phyloP scores from a whole-genome alignment of 1,284 basidiomycete genomes.

The Puccinia triticina region DNA sequence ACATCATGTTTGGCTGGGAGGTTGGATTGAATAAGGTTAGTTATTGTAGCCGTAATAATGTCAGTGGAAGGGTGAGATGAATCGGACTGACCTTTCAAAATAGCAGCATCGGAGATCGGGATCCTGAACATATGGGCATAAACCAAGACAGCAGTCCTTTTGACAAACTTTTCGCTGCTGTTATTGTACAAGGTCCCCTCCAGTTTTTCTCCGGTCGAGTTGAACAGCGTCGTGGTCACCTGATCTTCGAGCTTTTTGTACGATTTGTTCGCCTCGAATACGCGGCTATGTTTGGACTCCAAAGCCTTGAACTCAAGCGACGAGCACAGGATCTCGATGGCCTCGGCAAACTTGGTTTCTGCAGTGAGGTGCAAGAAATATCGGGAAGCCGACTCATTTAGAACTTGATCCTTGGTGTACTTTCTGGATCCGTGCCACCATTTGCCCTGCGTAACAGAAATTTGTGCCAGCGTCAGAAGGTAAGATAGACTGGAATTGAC shows the following conservation, averaged over 20 bases:
- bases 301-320: constrained; percentile 71
- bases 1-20: constrained; percentile 55
- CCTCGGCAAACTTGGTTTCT: constrained; percentile 73
- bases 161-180: constrained; percentile 55
- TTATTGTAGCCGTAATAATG: constrained; percentile 67
- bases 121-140: constrained; percentile 85
- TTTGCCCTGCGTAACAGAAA: constrained; percentile 66
- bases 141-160: constrained; percentile 72
- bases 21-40: background rate
- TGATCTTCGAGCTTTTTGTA: constrained; percentile 62
- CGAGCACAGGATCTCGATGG: constrained; percentile 74
- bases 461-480: constrained; percentile 15
- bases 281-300: constrained; percentile 61
- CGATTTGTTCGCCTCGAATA: constrained; percentile 53
- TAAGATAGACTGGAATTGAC: background rate
- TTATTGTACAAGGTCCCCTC: constrained; percentile 52
- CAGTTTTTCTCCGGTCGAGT: constrained; percentile 54
- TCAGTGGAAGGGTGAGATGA: constrained; percentile 15
- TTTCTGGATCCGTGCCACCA: constrained; percentile 97
- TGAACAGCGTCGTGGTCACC: constrained; percentile 63
- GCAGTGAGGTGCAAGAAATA: constrained; percentile 89
- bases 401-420: constrained; percentile 89
- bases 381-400: constrained; percentile 77
- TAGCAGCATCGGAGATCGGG: constrained; percentile 66
- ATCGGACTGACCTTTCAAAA: constrained; percentile 68